These are phyloP conservation scores for Coniochaeta sp. DNA, from an alignment of 2,329 filamentous ascomycete species.

Conservation along the genomic window DNA sequence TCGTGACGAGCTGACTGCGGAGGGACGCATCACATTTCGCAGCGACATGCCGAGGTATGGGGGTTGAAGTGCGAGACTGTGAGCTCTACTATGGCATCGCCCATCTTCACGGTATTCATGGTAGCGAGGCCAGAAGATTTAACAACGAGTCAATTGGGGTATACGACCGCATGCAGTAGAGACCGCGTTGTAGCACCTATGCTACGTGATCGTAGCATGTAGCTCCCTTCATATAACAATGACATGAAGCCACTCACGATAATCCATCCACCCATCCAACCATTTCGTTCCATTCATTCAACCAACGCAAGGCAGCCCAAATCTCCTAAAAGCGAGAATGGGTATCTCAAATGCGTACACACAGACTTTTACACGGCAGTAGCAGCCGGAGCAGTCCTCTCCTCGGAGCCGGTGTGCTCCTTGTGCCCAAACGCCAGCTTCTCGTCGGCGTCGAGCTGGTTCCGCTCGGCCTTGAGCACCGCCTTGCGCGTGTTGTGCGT, in stretches of 20 bases:
- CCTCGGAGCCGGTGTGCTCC: slow-evolving; percentile 5
- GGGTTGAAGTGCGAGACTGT: not conserved
- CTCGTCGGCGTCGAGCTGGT: slow-evolving; percentile 24
- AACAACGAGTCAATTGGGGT: not conserved
- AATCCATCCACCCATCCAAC: not conserved
- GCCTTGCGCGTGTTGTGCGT: slow-evolving; percentile 27
- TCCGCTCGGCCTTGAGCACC: slow-evolving; percentile 23
- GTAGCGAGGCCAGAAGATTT: not conserved
- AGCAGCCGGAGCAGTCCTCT: not conserved
- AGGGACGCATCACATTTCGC: no score
- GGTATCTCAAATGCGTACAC: not conserved
- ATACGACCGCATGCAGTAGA: not conserved
- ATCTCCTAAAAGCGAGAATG: not conserved
- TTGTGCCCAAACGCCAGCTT: slow-evolving; percentile 20
- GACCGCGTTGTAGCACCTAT: not conserved
- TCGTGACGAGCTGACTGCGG: not conserved
- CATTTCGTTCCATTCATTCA: not conserved
- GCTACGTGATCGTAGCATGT: not conserved
- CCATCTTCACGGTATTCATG: not conserved
- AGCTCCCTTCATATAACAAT: not conserved
- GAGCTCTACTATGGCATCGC: not conserved
- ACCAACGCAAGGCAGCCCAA: not conserved
- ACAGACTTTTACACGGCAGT: not conserved
- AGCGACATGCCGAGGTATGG: not conserved
- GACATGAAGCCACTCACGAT: not conserved